A percentile compares a stretch with the other conserved stretches of the same genome.
Conservation (phyloP, 129 eudicot species). For the Rutidosis leptorrhynchoides region DNA sequence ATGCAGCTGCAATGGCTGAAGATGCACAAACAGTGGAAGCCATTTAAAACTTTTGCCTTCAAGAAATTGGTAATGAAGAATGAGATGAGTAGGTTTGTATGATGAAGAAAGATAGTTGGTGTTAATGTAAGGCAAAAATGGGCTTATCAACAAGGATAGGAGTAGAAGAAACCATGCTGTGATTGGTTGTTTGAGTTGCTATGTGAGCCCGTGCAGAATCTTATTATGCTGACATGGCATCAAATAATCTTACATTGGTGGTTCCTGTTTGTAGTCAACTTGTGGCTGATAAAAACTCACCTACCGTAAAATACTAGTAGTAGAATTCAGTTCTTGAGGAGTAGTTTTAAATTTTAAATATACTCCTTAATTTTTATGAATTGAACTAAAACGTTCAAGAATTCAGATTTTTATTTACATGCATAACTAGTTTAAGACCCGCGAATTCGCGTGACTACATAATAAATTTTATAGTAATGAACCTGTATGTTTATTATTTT, state of each 20-base stretch:
- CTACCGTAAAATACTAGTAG: no score
- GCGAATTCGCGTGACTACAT: no score
- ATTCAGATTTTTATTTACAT: no score
- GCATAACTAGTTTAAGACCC: no score
- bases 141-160: slow-evolving; percentile 79
- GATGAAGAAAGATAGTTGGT: slow-evolving; percentile 24
- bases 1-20: slow-evolving; percentile 89
- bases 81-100: slow-evolving; percentile 28
- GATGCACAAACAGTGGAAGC: slow-evolving; percentile 90
- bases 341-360: no score
- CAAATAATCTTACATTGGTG: slow-evolving; percentile 27
- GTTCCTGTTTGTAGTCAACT: slow-evolving; percentile 20
- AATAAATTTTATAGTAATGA: no score
- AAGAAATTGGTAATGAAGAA: slow-evolving; percentile 8
- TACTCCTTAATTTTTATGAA: no score
- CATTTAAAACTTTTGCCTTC: slow-evolving; percentile 40
- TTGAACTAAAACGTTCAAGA: no score
- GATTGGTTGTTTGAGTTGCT: slow-evolving; percentile 73
- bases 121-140: slow-evolving; percentile 33
- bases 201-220: slow-evolving; percentile 61
- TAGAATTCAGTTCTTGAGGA: background rate
- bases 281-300: slow-evolving; percentile 20
- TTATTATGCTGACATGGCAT: slow-evolving; percentile 33
- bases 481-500: no score
- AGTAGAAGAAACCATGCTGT: slow-evolving; percentile 33